Evolutionary conservation across 148 eudicot species (phyloP), one percentile per base, ranked within the genome.

Genomic region (Arbutus unedo): DNA sequence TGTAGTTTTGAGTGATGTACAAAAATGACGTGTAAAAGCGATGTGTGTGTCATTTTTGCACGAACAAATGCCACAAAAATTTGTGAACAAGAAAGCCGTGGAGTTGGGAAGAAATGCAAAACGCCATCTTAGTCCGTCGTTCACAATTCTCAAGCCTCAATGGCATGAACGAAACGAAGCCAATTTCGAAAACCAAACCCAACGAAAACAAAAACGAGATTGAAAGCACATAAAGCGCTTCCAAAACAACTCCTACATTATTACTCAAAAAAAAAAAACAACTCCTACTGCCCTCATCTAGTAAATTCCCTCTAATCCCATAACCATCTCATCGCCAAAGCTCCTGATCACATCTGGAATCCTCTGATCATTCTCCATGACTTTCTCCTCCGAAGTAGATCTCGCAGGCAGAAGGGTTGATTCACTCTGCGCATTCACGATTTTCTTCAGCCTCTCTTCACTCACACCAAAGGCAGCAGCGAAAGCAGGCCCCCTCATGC

Each of bases 391-490:
- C 74, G 95, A 85, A 0, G 87, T 93, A 2, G 90, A 74, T 0
- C 90, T 85, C 3, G 97, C 83, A 0, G 99, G 95, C 64, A 96
- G 64, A 45, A 94, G 93, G 8, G 85, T 78, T 0, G 89, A 50
- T 82, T 93, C 92, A 2, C 85, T 25, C 79, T 96, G 99, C 4
- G 95, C 94, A 14, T 85, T 83, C 15, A 88, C 59, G 5, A 96
- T 81, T 21, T 82, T 76, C 19, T 45, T 15, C 5, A 85, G 78
- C 86, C 89, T 79, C 14, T 93, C 91, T 84, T 88, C 90, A 0
- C 87, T 85, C 78, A 93, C 44, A 10, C 97, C 99, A 10, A 93
- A 96, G 0, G 95, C 90, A 1, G 93, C 88, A 1, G 97, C 99
- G 7, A 96, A 54, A 77, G 93, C 98, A 0, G 92, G 94, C 1